Percentiles rank a stretch among this genome's conserved stretches.
Conservation (phyloP, 1,139 yeast genomes). For the Williopsis jadinii region DNA sequence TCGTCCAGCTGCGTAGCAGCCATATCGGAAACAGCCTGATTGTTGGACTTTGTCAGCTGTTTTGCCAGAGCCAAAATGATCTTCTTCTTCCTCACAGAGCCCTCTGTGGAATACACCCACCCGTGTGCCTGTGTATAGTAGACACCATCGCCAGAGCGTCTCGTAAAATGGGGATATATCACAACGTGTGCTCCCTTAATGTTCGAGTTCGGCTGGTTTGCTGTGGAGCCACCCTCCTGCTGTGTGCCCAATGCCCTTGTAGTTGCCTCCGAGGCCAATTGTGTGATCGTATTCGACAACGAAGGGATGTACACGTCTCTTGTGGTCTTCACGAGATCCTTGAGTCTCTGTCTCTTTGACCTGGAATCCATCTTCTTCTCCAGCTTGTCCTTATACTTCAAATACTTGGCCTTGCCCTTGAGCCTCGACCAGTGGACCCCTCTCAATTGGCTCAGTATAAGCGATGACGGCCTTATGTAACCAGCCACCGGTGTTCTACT, state of each 20-base stretch:
- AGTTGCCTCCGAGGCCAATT: conserved; percentile 42
- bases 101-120: conserved; percentile 65
- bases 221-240: conserved; percentile 3
- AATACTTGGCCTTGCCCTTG: too few relatives aligned
- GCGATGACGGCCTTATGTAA: too few relatives aligned
- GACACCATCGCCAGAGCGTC: conserved; percentile 26
- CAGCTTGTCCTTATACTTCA: too few relatives aligned
- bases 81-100: conserved; percentile 62
- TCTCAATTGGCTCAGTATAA: too few relatives aligned
- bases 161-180: conserved; percentile 61
- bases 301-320: conserved; percentile 53
- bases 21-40: conserved; percentile 23
- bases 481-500: too few relatives aligned
- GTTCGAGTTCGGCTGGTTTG: conserved; percentile 10
- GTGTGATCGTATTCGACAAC: conserved; percentile 40
- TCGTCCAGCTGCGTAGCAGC: conserved; percentile 21
- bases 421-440: too few relatives aligned
- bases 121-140: conserved; percentile 67
- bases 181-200: conserved; percentile 27
- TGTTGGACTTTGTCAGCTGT: conserved; percentile 49
- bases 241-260: conserved; percentile 19
- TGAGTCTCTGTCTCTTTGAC: conserved; percentile 25
- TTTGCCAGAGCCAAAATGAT: conserved; percentile 62
- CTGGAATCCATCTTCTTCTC: neutral
- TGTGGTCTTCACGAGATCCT: conserved; percentile 47